These are phyloP conservation scores for Cystofilobasidium capitatum DNA, from an alignment of 768 basidiomycete species.

Conservation along the genomic window DNA sequence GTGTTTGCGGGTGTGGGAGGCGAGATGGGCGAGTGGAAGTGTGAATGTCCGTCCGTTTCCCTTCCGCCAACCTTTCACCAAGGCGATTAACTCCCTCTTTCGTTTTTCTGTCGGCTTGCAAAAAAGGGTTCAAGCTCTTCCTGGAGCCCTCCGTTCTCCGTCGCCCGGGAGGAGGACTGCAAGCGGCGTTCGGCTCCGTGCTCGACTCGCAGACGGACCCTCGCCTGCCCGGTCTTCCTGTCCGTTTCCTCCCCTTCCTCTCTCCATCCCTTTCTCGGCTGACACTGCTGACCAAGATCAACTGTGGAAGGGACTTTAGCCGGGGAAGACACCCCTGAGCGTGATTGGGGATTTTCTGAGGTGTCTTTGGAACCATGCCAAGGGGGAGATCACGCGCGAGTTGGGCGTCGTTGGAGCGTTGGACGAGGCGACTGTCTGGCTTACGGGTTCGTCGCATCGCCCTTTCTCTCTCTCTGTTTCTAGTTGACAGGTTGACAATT, in stretches of 20 bases:
- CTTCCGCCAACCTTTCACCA: not conserved
- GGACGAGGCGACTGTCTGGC: conserved; percentile 45
- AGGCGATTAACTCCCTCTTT: conserved; percentile 2
- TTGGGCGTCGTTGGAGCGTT: conserved; percentile 78
- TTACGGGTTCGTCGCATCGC: not conserved
- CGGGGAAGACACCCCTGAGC: conserved; percentile 64
- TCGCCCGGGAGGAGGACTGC: conserved; percentile 42
- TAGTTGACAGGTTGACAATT: too few species aligned
- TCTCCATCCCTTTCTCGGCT: not conserved
- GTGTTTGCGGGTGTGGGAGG: conserved; percentile 48
- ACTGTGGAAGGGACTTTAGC: conserved; percentile 43
- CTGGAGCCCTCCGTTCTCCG: conserved; percentile 71
- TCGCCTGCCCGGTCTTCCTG: conserved; percentile 67
- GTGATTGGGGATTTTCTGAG: conserved; percentile 74
- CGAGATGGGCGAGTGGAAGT: conserved; percentile 43
- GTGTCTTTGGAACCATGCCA: conserved; percentile 77
- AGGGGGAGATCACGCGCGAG: conserved; percentile 74
- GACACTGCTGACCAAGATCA: not conserved
- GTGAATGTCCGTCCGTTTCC: conserved; percentile 45
- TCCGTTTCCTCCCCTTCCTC: conserved; percentile 41
- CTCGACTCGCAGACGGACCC: conserved; percentile 50
- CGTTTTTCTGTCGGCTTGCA: too few species aligned
- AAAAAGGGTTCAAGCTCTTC: conserved; percentile 67
- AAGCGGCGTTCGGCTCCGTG: too few species aligned
- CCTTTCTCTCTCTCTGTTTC: too few species aligned